These are phyloP conservation scores for Psilocybe tampanensis DNA, from an alignment of 768 basidiomycete species.

Conservation along the genomic window DNA sequence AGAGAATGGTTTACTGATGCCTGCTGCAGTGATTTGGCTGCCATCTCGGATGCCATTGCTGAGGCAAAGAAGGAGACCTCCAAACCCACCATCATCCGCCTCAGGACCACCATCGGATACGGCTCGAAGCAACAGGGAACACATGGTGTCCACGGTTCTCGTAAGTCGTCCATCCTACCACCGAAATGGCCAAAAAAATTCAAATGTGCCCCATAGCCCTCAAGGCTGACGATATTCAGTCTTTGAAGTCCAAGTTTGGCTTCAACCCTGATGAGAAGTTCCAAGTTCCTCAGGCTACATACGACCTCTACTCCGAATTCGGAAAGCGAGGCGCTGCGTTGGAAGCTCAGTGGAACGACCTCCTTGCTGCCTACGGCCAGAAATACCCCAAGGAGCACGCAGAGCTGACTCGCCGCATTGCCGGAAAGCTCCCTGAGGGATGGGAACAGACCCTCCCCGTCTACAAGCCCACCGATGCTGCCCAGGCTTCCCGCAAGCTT, in stretches of 20 bases:
- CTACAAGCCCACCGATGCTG: slow-evolving; percentile 82
- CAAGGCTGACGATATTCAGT: slow-evolving; percentile 87
- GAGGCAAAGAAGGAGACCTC: slow-evolving; percentile 73
- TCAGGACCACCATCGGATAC: slow-evolving; percentile 91
- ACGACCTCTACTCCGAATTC: slow-evolving; percentile 65
- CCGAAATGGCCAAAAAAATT: no score
- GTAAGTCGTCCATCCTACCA: slow-evolving; percentile 53
- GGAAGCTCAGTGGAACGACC: slow-evolving; percentile 73
- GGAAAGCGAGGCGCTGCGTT: slow-evolving; percentile 74
- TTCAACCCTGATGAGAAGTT: slow-evolving; percentile 82
- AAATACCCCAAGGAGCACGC: slow-evolving; percentile 85
- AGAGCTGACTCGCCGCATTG: slow-evolving; percentile 83
- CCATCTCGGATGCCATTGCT: slow-evolving; percentile 77
- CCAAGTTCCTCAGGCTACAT: slow-evolving; percentile 73
- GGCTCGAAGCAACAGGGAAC: slow-evolving; percentile 94
- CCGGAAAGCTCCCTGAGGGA: slow-evolving; percentile 78
- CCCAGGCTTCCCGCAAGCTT: slow-evolving; percentile 90
- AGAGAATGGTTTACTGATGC: background rate
- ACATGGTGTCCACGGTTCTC: slow-evolving; percentile 92
- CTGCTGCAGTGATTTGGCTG: slow-evolving; percentile 66
- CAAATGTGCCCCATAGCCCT: slow-evolving; percentile 71
- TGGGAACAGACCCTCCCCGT: slow-evolving; percentile 89
- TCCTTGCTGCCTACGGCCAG: slow-evolving; percentile 68
- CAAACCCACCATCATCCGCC: slow-evolving; percentile 87
- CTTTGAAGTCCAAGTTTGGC: slow-evolving; percentile 83